A percentile compares a stretch with the other conserved stretches of the same genome.
phyloP scores from a whole-genome alignment of 2,329 filamentous ascomycete species.

The Epichloe aotearoae region DNA sequence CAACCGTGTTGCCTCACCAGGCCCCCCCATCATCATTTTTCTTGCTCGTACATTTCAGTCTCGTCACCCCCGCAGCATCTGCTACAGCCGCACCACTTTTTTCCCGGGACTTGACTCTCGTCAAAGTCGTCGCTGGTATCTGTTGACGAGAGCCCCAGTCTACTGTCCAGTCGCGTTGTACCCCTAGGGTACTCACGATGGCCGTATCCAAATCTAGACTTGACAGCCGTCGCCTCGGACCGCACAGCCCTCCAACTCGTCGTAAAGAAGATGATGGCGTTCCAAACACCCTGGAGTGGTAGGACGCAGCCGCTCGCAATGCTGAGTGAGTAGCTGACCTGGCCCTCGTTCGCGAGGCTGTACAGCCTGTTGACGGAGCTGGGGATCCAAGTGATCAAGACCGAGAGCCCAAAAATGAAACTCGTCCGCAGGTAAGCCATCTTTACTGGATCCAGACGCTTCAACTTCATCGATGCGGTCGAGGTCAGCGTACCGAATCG shows the following conservation, averaged over 20 bases:
- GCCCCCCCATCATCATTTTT: neutral
- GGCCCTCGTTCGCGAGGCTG: conserved; percentile 38
- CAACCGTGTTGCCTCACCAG: neutral
- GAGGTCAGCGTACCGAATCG: conserved; percentile 14
- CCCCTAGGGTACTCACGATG: conserved; percentile 4
- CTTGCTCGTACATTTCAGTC: neutral
- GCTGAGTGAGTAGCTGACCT: conserved; percentile 49
- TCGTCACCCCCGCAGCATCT: neutral
- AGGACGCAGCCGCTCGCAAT: conserved; percentile 58
- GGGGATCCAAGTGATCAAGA: conserved; percentile 47
- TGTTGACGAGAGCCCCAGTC: conserved; percentile 9
- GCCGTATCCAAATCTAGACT: conserved; percentile 7
- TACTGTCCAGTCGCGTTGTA: conserved; percentile 15
- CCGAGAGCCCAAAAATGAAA: conserved; percentile 43
- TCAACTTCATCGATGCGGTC: conserved; percentile 19
- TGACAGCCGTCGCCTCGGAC: conserved; percentile 13
- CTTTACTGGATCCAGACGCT: conserved; percentile 38
- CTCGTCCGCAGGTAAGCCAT: conserved; percentile 46
- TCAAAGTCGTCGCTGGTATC: neutral
- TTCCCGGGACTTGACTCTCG: neutral
- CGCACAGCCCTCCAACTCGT: conserved; percentile 38
- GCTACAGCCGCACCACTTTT: neutral
- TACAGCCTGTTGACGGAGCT: conserved; percentile 64
- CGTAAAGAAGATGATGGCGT: conserved; percentile 60
- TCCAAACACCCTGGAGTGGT: conserved; percentile 70